Conservation (phyloP, 2,329 filamentous ascomycete genomes). For the Trichoderma polysporum region DNA sequence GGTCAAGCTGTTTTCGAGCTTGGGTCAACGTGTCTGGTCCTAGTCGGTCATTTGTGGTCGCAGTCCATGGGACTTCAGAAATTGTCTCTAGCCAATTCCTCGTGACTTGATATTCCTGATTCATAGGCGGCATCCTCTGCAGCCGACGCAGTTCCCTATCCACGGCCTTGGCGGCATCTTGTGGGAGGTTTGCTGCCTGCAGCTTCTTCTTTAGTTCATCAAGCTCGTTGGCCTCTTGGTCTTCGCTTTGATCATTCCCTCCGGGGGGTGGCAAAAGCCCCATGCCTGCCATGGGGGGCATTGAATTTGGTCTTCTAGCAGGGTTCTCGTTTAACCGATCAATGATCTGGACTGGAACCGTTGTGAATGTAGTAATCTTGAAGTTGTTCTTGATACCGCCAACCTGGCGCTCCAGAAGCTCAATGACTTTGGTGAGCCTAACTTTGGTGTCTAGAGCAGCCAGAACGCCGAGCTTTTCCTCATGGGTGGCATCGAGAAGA, state of each 20-base stretch:
- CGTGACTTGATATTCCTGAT: constrained; percentile 93
- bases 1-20: constrained; percentile 86
- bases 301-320: constrained; percentile 33
- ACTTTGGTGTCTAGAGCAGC: constrained; percentile 77
- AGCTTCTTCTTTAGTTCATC: constrained; percentile 89
- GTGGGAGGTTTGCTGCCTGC: constrained; percentile 74
- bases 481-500: constrained; percentile 79
- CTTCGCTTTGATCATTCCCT: constrained; percentile 57
- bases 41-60: constrained; percentile 79
- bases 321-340: constrained; percentile 50
- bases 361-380: constrained; percentile 76
- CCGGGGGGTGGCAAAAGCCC: constrained; percentile 36
- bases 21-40: constrained; percentile 74
- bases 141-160: constrained; percentile 84
- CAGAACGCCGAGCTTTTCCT: constrained; percentile 87
- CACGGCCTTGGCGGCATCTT: constrained; percentile 86
- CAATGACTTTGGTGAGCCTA: constrained; percentile 77
- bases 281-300: constrained; percentile 43
- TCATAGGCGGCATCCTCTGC: constrained; percentile 92
- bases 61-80: constrained; percentile 89
- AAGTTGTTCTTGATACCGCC: constrained; percentile 82
- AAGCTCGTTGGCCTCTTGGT: constrained; percentile 84
- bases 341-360: constrained; percentile 61
- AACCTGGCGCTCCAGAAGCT: constrained; percentile 80
- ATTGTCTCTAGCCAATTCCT: constrained; percentile 92